A percentile compares a stretch with the other conserved stretches of the same genome.
Evolutionary conservation across 257 asterid genomes (phyloP).

Genomic region (Gynochthodes officinalis): DNA sequence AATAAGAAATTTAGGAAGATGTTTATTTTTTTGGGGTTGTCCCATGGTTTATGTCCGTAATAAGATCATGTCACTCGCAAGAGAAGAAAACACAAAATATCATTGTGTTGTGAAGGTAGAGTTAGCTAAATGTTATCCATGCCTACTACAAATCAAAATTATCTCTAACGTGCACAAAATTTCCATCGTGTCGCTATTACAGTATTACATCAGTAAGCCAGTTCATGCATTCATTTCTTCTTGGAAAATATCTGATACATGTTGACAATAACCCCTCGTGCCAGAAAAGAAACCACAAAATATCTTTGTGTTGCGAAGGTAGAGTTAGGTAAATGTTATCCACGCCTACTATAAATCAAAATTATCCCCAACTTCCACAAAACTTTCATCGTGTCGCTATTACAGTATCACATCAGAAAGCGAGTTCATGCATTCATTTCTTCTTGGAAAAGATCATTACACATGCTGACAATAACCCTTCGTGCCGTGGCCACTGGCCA

Average conservation of each 20-base stretch:
- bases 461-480: background rate
- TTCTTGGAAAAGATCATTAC: background rate
- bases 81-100: no score
- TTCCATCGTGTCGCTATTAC: background rate
- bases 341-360: background rate
- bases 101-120: no score
- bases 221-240: background rate
- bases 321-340: no score
- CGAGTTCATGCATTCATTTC: background rate
- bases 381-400: background rate
- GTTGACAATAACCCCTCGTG: background rate
- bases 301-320: no score
- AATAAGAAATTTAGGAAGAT: no score
- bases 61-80: no score
- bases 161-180: background rate
- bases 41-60: no score
- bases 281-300: no score
- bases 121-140: no score
- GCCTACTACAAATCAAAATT: no score
- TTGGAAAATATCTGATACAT: background rate
- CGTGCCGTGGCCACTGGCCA: background rate
- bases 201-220: background rate
- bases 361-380: background rate
- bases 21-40: no score
- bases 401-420: background rate